Conservation (phyloP, 495 filamentous ascomycete genomes). For the Mycothermus thermophilus region DNA sequence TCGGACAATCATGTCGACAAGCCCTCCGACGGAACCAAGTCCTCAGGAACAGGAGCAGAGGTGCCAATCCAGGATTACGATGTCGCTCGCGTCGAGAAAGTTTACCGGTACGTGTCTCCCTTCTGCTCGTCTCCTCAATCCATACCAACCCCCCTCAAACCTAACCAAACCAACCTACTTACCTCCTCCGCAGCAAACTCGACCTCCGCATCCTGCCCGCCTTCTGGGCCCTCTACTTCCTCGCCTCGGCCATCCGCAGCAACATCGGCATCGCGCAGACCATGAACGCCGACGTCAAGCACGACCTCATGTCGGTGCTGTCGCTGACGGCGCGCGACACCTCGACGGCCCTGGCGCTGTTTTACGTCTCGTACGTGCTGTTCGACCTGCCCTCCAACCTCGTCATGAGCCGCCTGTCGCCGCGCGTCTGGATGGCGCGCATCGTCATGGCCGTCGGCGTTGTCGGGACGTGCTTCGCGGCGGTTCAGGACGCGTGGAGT, state of each 20-base stretch:
- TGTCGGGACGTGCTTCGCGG: slow-evolving; percentile 68
- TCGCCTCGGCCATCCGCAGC: slow-evolving; percentile 80
- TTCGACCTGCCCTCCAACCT: slow-evolving; percentile 86
- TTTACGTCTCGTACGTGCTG: slow-evolving; percentile 82
- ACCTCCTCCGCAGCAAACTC: slow-evolving; percentile 44
- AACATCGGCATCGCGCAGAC: slow-evolving; percentile 86
- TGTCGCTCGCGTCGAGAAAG: slow-evolving; percentile 43
- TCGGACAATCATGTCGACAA: too few species aligned
- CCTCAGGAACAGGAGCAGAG: neutral
- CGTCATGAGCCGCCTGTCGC: slow-evolving; percentile 72
- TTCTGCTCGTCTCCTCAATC: neutral
- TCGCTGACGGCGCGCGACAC: slow-evolving; percentile 57
- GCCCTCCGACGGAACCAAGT: neutral
- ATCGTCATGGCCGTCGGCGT: slow-evolving; percentile 81
- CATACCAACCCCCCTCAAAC: neutral
- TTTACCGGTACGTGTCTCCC: slow-evolving; percentile 42
- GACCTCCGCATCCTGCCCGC: slow-evolving; percentile 78
- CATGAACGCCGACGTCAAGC: slow-evolving; percentile 56
- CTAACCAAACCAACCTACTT: slow-evolving; percentile 52
- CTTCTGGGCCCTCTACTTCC: slow-evolving; percentile 88
- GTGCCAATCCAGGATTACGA: slow-evolving; percentile 23
- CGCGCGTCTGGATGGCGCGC: slow-evolving; percentile 83
- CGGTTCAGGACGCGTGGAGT: slow-evolving; percentile 70
- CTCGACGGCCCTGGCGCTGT: slow-evolving; percentile 70
- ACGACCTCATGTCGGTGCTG: slow-evolving; percentile 56